Conservation (phyloP, 192 early-diverging fungal genomes). For the Coemansia sp. region DNA sequence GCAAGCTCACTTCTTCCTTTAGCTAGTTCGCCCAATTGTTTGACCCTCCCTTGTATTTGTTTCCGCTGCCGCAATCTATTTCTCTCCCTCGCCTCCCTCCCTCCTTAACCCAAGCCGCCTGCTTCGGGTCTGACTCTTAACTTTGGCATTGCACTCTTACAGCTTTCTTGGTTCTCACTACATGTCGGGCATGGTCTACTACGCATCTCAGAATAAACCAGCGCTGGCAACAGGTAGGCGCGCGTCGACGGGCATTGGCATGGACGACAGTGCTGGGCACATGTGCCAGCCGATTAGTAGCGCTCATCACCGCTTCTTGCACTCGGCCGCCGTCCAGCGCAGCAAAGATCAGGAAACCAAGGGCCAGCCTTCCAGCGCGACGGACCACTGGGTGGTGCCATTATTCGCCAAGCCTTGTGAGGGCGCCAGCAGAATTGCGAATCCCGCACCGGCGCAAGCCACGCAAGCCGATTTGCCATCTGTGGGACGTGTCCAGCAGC, state of each 20-base stretch:
- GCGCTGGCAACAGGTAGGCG: neutral
- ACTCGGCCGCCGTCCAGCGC: neutral
- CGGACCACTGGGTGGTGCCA: neutral
- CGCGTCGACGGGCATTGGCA: neutral
- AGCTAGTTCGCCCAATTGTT: neutral
- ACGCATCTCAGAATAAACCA: constrained; percentile 2
- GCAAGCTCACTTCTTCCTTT: neutral
- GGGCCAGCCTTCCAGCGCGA: neutral
- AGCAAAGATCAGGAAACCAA: neutral
- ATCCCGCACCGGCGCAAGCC: neutral
- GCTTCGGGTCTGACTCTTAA: neutral
- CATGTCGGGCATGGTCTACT: constrained; percentile 1
- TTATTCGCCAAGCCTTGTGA: neutral
- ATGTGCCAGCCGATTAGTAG: neutral
- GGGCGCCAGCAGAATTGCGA: neutral
- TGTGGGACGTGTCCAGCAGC: constrained; percentile 1
- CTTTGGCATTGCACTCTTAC: constrained; percentile 4
- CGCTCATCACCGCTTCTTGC: neutral
- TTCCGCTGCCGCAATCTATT: neutral
- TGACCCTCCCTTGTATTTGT: neutral
- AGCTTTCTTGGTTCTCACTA: neutral
- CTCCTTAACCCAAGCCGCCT: neutral
- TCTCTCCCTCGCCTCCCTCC: neutral
- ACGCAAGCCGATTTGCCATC: neutral
- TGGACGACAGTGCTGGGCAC: neutral